Conservation (phyloP, 768 basidiomycete genomes). For the Amylocystis lapponica region DNA sequence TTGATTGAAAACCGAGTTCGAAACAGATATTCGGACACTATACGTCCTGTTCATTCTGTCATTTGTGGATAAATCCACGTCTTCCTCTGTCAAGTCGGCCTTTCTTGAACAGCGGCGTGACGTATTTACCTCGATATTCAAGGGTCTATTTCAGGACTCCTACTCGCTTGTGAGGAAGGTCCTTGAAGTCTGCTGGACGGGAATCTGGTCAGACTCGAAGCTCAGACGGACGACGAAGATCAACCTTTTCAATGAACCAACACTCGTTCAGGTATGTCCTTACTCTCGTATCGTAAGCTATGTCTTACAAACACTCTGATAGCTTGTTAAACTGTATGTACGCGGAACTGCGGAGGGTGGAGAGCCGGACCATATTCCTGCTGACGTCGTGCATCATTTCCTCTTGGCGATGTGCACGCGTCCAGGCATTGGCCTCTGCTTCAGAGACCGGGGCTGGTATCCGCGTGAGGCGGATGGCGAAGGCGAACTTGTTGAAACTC, state of each 20-base stretch:
- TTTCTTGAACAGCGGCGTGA: constrained; percentile 73
- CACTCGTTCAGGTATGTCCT: constrained; percentile 51
- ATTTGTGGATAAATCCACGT: constrained; percentile 48
- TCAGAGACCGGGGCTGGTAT: constrained; percentile 89
- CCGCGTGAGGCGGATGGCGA: constrained; percentile 51
- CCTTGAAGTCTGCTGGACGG: constrained; percentile 71
- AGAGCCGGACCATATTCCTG: constrained; percentile 53
- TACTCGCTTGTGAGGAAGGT: constrained; percentile 55
- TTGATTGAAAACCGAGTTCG: not conserved
- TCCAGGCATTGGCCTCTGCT: constrained; percentile 82
- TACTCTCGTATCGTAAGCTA: not conserved
- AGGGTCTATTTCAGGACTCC: constrained; percentile 62
- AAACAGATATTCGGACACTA: constrained; percentile 71
- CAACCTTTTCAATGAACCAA: constrained; percentile 61
- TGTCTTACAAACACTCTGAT: not conserved
- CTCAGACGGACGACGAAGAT: constrained; percentile 70
- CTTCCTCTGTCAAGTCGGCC: constrained; percentile 48
- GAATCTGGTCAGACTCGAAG: constrained; percentile 70
- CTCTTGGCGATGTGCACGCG: constrained; percentile 76
- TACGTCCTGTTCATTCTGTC: constrained; percentile 71
- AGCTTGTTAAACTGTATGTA: constrained; percentile 76
- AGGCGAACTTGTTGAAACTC: not conserved
- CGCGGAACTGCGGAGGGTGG: constrained; percentile 44
- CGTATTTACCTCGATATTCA: constrained; percentile 63
- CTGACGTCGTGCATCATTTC: constrained; percentile 83